A percentile compares a stretch with the other conserved stretches of the same genome.
These are phyloP conservation scores for Alternaria alternata DNA, from an alignment of 2,329 filamentous ascomycete species.

Conservation along the genomic window DNA sequence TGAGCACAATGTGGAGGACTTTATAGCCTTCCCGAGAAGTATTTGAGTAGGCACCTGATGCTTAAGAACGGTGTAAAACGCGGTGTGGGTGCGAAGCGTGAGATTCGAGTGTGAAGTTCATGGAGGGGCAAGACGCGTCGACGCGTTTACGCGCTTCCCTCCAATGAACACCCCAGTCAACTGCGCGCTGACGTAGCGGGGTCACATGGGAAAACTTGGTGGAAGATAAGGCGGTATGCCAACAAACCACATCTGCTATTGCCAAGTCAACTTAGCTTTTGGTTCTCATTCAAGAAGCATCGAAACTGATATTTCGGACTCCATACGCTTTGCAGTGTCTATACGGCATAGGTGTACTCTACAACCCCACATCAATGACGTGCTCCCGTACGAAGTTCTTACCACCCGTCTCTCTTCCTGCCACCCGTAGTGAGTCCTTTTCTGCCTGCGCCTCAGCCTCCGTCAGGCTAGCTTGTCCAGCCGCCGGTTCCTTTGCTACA, in stretches of 20 bases:
- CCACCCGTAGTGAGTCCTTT: neutral
- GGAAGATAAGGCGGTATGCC: neutral
- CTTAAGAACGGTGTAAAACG: neutral
- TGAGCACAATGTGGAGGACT: no score
- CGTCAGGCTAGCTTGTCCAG: neutral
- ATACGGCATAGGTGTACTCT: neutral
- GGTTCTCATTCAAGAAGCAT: neutral
- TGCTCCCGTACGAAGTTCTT: conserved; percentile 8
- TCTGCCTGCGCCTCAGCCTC: neutral
- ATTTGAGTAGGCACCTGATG: no score
- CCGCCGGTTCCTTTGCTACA: neutral
- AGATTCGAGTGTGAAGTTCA: neutral
- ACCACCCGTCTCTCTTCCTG: neutral
- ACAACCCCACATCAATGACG: neutral
- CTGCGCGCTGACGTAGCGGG: neutral
- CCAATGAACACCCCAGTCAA: neutral
- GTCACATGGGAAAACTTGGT: neutral
- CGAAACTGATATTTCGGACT: neutral
- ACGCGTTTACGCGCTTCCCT: neutral
- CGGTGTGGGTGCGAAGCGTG: neutral
- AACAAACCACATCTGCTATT: neutral
- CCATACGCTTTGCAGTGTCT: neutral
- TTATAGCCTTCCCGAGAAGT: no score
- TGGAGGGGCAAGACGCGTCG: neutral
- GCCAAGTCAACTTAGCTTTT: rapidly evolving